Evolutionary conservation across 371 early-diverging fungal genomes (phyloP).

Genomic region (Mucor irregularis): DNA sequence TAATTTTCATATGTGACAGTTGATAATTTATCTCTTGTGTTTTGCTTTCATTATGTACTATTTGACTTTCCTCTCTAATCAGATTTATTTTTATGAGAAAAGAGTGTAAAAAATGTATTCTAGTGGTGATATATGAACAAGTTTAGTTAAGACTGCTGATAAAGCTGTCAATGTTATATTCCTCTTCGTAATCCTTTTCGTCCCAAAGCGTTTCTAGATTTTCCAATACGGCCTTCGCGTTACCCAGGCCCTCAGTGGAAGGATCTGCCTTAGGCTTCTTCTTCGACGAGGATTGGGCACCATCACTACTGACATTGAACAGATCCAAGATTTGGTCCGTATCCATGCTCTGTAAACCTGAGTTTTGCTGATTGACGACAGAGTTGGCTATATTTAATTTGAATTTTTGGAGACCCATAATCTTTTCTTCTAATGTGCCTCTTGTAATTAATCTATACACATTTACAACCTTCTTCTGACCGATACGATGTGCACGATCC

Average conservation of each 20-base stretch:
- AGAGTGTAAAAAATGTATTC: no score
- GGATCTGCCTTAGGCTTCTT: conserved; percentile 26
- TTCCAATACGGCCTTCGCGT: conserved; percentile 81
- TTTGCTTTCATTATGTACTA: no score
- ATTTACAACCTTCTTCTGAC: conserved; percentile 98
- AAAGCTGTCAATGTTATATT: conserved; percentile 82
- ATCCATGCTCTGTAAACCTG: conserved; percentile 90
- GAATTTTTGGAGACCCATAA: conserved; percentile 98
- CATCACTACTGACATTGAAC: conserved; percentile 68
- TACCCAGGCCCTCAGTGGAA: conserved; percentile 29
- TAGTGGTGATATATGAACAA: no score
- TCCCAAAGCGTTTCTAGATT: conserved; percentile 91
- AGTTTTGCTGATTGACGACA: conserved; percentile 97
- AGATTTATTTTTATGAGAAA: no score
- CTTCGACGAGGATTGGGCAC: conserved; percentile 21
- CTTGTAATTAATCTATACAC: conserved; percentile 92
- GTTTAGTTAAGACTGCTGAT: conserved; percentile 70
- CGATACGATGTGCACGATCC: conserved; percentile 97
- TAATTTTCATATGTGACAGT: no score
- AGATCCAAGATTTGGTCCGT: conserved; percentile 93
- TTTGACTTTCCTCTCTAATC: no score
- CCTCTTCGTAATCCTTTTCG: conserved; percentile 92
- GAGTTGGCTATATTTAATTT: conserved; percentile 98
- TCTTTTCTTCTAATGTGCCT: conserved; percentile 94
- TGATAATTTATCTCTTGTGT: no score